Conservation (phyloP, 164 flowering plant genomes). For the Annona cherimola region DNA sequence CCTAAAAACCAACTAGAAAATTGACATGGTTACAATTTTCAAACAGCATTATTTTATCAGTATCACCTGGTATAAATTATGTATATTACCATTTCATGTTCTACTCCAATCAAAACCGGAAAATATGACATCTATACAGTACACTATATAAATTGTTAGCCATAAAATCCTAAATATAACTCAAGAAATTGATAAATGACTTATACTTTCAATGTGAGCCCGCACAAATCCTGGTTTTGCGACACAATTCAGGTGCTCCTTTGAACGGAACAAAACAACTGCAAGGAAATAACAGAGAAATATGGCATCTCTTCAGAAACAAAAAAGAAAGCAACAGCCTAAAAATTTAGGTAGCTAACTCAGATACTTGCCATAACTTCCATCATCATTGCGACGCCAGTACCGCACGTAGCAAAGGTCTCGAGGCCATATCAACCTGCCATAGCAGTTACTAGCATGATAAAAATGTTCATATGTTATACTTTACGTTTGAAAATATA, state of each 20-base stretch:
- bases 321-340: not conserved
- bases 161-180: not conserved
- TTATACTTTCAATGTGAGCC: slow-evolving; percentile 89
- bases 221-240: slow-evolving; percentile 96
- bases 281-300: slow-evolving; percentile 29
- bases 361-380: slow-evolving; percentile 74
- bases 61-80: no score
- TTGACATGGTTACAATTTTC: no score
- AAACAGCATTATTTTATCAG: no score
- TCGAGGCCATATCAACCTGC: slow-evolving; percentile 97
- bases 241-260: slow-evolving; percentile 91
- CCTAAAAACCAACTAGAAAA: no score
- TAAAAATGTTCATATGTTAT: not conserved
- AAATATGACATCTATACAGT: not conserved
- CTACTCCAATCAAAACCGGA: no score
- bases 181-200: not conserved
- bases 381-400: slow-evolving; percentile 99
- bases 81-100: no score
- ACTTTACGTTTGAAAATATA: not conserved
- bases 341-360: not conserved
- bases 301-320: slow-evolving; percentile 1
- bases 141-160: not conserved
- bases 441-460: slow-evolving; percentile 4
- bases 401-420: slow-evolving; percentile 98
- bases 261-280: slow-evolving; percentile 95